A percentile compares a stretch with the other conserved stretches of the same genome.
phyloP scores from a whole-genome alignment of 805 yeast species.

The Teunomyces panamensis region DNA sequence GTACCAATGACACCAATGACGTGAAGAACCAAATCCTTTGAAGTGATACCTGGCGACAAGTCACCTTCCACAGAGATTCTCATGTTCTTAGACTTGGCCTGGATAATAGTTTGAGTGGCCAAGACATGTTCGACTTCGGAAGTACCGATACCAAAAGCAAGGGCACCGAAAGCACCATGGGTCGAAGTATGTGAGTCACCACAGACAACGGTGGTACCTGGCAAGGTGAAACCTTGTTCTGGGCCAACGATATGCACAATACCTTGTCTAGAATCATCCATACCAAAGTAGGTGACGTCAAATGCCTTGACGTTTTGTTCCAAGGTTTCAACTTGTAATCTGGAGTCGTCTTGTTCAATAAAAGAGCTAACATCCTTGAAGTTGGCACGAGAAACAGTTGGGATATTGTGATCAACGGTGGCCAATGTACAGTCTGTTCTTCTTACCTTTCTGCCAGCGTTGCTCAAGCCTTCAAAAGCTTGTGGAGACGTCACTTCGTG shows the following conservation, averaged over 20 bases:
- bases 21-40: conserved; percentile 91
- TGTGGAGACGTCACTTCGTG: conserved; percentile 99
- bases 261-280: conserved; percentile 94
- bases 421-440: conserved; percentile 91
- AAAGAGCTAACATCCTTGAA: conserved; percentile 74
- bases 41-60: conserved; percentile 84
- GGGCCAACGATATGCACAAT: conserved; percentile 99
- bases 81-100: conserved; percentile 95
- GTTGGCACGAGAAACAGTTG: conserved; percentile 81
- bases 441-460: conserved; percentile 86
- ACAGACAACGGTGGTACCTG: conserved; percentile 98
- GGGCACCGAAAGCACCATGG: conserved; percentile 97
- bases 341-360: conserved; percentile 87
- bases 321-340: conserved; percentile 86
- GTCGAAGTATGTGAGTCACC: conserved; percentile 99
- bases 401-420: conserved; percentile 96
- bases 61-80: conserved; percentile 82
- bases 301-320: conserved; percentile 91
- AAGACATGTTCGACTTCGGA: conserved; percentile 98
- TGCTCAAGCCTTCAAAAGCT: conserved; percentile 92
- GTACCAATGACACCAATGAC: conserved; percentile 97
- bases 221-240: conserved; percentile 97
- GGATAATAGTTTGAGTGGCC: conserved; percentile 95
- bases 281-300: conserved; percentile 88
- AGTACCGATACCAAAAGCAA: conserved; percentile 98